Conservation (phyloP, 73 alveolate genomes). For the Durusdinium trenchii region DNA sequence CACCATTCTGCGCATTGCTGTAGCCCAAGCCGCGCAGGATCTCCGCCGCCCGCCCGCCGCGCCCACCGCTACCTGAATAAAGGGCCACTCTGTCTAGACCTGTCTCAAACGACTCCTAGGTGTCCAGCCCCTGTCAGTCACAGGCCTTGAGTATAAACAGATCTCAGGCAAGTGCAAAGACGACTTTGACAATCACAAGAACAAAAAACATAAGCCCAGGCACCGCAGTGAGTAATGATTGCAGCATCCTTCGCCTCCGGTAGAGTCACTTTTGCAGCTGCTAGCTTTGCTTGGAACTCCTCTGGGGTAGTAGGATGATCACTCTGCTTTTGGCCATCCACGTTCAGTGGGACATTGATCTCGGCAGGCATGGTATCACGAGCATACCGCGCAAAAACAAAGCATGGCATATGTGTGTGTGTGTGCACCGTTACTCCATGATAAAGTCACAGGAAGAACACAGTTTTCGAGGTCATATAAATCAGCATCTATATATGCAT, state of each 20-base stretch:
- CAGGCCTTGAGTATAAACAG: no score
- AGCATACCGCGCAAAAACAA: not conserved
- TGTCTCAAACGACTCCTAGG: no score
- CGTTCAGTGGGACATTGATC: conserved; percentile 46
- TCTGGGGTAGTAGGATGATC: conserved; percentile 48
- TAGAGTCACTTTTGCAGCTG: conserved; percentile 38
- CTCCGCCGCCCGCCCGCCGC: conserved; percentile 52
- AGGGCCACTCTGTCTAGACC: no score
- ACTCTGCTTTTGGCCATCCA: conserved; percentile 70
- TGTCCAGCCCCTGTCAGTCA: no score
- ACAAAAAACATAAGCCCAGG: not conserved
- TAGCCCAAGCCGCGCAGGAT: conserved; percentile 60
- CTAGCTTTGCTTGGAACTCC: conserved; percentile 56
- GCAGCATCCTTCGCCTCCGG: conserved; percentile 46
- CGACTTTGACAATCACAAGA: no score
- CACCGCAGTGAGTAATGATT: conserved; percentile 71
- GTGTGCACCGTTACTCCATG: no score
- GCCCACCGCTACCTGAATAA: conserved; percentile 51
- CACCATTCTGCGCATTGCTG: conserved; percentile 61
- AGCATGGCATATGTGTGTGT: no score
- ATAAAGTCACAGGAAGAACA: no score
- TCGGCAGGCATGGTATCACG: not conserved
- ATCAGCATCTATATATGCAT: no score
- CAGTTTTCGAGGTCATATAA: no score
- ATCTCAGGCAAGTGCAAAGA: no score